These are phyloP conservation scores for Uronychia setigera DNA, from an alignment of 73 alveolate species.

Conservation along the genomic window DNA sequence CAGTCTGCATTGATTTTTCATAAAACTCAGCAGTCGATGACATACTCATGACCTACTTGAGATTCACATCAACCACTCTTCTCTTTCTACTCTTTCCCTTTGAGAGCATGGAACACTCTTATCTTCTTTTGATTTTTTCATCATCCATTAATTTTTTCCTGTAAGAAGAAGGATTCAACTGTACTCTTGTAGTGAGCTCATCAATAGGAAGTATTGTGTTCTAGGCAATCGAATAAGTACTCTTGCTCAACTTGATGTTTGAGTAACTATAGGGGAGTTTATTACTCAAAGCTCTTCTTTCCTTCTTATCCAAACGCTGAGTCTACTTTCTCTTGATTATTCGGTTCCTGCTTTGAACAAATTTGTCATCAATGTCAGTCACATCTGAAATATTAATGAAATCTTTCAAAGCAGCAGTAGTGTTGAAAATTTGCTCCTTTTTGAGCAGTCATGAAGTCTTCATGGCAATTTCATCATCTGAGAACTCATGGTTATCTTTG, in stretches of 20 bases:
- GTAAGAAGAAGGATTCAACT: background rate
- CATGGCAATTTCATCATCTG: too few relatives aligned
- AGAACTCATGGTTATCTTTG: too few relatives aligned
- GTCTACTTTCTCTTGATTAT: background rate
- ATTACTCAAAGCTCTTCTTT: background rate
- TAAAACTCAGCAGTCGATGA: background rate
- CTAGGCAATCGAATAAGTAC: background rate
- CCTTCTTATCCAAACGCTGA: background rate
- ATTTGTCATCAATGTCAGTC: background rate
- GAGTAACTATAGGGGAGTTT: background rate
- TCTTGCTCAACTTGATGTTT: background rate
- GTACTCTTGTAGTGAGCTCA: background rate
- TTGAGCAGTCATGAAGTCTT: too few relatives aligned
- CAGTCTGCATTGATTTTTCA: background rate
- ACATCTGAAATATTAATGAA: background rate
- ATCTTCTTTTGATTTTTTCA: background rate
- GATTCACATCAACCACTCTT: background rate
- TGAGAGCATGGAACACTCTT: background rate
- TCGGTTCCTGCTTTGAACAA: background rate
- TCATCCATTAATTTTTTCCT: background rate
- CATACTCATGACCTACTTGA: background rate
- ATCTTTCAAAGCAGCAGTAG: background rate
- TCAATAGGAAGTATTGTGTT: background rate
- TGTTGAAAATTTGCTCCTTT: too few relatives aligned
- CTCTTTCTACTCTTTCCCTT: background rate